A percentile compares a stretch with the other conserved stretches of the same genome.
Evolutionary conservation across 106 monocot genomes (phyloP).

Genomic region (Dioscorea dumetorum): DNA sequence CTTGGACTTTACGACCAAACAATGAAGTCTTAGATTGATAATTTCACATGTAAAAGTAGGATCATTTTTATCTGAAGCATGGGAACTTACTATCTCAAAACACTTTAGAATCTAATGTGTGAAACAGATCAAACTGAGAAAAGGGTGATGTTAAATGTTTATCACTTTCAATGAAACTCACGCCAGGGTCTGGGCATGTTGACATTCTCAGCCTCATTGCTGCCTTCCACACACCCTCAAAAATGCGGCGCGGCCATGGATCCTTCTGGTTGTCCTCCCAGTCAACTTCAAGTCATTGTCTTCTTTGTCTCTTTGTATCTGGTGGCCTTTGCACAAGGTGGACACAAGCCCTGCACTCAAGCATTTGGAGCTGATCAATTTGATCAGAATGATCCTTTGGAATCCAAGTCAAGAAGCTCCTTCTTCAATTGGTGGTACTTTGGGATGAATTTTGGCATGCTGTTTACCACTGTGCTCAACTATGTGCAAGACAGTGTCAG

Average conservation of each 20-base stretch:
- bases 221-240: constrained; percentile 12
- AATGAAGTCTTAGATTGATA: too few species aligned
- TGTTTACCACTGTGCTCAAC: constrained; percentile 16
- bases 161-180: too few species aligned
- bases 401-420: constrained; percentile 37
- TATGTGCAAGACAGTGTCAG: constrained; percentile 75
- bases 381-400: constrained; percentile 51
- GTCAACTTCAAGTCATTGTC: constrained; percentile 16
- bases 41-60: too few species aligned
- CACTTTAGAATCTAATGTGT: too few species aligned
- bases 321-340: constrained; percentile 63
- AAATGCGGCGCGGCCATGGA: constrained; percentile 1
- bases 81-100: too few species aligned
- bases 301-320: constrained; percentile 67
- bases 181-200: constrained; percentile 57
- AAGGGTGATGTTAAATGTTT: not conserved
- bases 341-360: constrained; percentile 68
- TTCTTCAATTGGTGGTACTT: constrained; percentile 95
- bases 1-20: too few species aligned
- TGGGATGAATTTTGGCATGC: constrained; percentile 15
- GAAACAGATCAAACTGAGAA: too few species aligned
- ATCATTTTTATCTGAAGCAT: too few species aligned
- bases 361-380: constrained; percentile 94
- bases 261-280: constrained; percentile 10
- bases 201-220: constrained; percentile 31